A percentile compares a stretch with the other conserved stretches of the same genome.
Evolutionary conservation across 495 filamentous ascomycete genomes (phyloP).

Genomic region (Podospora conica): DNA sequence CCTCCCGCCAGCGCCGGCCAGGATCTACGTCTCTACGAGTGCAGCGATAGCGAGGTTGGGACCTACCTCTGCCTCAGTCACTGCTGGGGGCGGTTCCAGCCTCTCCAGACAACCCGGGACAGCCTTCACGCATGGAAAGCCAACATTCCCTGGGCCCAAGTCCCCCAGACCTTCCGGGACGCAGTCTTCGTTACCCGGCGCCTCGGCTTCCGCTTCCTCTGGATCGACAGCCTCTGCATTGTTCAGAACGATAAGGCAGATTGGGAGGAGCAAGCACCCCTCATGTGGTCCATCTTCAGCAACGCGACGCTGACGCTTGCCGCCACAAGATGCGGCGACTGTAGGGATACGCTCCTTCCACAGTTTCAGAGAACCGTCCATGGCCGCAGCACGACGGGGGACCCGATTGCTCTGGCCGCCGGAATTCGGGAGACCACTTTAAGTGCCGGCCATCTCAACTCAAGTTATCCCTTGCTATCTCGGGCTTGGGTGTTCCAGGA

Average conservation of each 20-base stretch:
- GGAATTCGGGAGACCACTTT: not conserved
- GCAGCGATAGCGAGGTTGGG: not conserved
- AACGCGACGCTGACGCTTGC: not conserved
- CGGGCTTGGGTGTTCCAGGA: not conserved
- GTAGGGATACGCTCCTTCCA: not conserved
- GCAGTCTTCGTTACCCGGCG: not conserved
- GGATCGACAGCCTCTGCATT: conserved; percentile 4
- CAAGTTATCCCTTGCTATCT: not conserved
- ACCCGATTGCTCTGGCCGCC: not conserved
- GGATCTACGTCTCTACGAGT: not conserved
- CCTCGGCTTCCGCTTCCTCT: not conserved
- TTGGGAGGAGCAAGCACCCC: not conserved
- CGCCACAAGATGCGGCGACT: not conserved
- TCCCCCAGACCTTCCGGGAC: not conserved
- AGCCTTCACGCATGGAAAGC: not conserved
- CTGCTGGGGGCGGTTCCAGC: not conserved
- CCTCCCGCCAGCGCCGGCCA: not conserved
- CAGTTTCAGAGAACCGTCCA: not conserved
- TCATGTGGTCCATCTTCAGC: not conserved
- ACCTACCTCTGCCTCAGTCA: not conserved
- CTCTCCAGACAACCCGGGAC: not conserved
- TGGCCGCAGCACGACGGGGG: not conserved
- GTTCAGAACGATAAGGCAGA: not conserved
- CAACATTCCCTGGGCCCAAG: not conserved
- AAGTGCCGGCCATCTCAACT: not conserved